Percentiles rank a stretch among this genome's conserved stretches.
These are phyloP conservation scores for Rhodosporidiobolus sp. DNA, from an alignment of 768 basidiomycete species.

Conservation along the genomic window DNA sequence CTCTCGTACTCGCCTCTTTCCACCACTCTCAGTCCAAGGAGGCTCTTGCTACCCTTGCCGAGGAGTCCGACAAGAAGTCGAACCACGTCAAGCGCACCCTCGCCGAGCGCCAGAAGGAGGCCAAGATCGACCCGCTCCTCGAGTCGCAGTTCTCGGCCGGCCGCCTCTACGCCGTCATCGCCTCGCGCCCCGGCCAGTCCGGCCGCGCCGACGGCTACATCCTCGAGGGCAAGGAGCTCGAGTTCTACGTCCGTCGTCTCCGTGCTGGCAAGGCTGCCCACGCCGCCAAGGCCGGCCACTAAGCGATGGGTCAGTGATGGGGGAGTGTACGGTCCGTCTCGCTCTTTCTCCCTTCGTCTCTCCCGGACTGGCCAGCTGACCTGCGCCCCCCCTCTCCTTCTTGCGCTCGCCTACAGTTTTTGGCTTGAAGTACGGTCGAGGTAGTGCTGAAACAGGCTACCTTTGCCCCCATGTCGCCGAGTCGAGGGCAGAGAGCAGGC, in stretches of 20 bases:
- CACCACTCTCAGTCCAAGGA: conserved; percentile 55
- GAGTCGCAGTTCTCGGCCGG: conserved; percentile 51
- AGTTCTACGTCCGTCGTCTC: conserved; percentile 94
- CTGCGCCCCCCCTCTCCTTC: too few relatives aligned
- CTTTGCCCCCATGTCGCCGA: too few relatives aligned
- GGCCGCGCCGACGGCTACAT: conserved; percentile 97
- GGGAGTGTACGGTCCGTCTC: too few relatives aligned
- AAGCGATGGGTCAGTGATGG: too few relatives aligned
- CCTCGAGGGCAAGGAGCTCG: conserved; percentile 96
- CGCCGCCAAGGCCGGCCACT: too few relatives aligned
- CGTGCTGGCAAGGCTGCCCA: conserved; percentile 73
- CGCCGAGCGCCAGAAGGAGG: conserved; percentile 88
- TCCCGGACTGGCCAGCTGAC: too few relatives aligned
- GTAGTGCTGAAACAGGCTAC: too few relatives aligned
- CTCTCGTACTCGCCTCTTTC: neutral
- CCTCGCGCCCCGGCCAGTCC: conserved; percentile 93
- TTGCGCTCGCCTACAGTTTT: too few relatives aligned
- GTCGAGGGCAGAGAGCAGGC: too few relatives aligned
- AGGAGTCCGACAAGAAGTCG: conserved; percentile 70
- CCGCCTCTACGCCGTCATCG: conserved; percentile 88
- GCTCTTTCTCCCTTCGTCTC: too few relatives aligned
- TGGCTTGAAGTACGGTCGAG: too few relatives aligned
- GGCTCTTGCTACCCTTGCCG: conserved; percentile 52
- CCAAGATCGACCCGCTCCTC: conserved; percentile 85
- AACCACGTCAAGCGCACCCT: conserved; percentile 83